These are phyloP conservation scores for Rutstroemia sp. DNA, from an alignment of 2,329 filamentous ascomycete species.

Conservation along the genomic window DNA sequence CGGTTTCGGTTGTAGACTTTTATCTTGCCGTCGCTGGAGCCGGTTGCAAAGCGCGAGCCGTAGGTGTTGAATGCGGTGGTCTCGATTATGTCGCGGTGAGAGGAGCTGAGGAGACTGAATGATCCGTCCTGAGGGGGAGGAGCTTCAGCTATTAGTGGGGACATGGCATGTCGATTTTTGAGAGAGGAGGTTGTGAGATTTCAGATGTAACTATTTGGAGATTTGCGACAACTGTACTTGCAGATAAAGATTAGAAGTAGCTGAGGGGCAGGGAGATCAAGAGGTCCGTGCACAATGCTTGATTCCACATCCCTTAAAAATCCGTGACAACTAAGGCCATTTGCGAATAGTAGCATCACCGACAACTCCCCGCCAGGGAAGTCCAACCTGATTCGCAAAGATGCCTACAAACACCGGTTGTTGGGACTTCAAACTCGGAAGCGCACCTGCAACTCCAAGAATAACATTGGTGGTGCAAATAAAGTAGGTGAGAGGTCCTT, in stretches of 20 bases:
- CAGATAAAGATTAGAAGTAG: no score
- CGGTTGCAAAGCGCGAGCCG: conserved; percentile 84
- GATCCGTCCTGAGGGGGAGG: conserved; percentile 14
- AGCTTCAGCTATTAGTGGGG: conserved; percentile 16
- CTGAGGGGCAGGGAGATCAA: background rate
- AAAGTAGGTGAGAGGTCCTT: no score
- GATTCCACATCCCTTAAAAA: background rate
- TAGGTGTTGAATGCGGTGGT: conserved; percentile 81
- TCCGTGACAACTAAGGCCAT: no score
- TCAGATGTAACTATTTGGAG: no score
- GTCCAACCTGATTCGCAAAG: no score
- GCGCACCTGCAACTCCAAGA: no score
- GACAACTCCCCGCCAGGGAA: no score
- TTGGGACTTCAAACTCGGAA: no score
- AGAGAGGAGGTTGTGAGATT: background rate
- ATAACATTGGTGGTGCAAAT: no score
- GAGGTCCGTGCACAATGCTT: background rate
- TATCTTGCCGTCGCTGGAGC: conserved; percentile 86
- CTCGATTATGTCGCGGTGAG: conserved; percentile 50
- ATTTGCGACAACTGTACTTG: no score
- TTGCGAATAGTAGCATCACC: no score
- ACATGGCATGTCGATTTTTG: conserved; percentile 6
- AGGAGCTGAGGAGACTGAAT: conserved; percentile 55
- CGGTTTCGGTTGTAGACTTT: conserved; percentile 83
- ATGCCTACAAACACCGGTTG: no score